Evolutionary conservation across 169 alveolate species (phyloP).

Genomic region (Plasmodium reichenowi): DNA sequence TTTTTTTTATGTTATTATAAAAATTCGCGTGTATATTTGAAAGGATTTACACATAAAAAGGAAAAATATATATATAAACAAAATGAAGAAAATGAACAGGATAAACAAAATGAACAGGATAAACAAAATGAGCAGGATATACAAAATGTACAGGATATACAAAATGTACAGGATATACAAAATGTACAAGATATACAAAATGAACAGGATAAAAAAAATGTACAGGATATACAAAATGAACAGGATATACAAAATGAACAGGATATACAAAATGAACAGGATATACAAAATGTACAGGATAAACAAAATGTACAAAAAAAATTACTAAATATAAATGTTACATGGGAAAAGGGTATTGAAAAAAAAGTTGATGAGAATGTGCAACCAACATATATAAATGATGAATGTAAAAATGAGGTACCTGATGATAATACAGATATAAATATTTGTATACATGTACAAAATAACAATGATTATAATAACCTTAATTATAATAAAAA

Average conservation of each 20-base stretch:
- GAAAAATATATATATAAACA: background rate
- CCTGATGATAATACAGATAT: background rate
- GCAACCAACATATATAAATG: background rate
- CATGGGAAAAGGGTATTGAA: background rate
- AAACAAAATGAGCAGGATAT: background rate
- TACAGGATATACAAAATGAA: too few relatives aligned
- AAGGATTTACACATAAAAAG: background rate
- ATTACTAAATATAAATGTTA: background rate
- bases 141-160: too few relatives aligned
- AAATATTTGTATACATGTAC: background rate
- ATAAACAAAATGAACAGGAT: too few relatives aligned
- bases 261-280: background rate
- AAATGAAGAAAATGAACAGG: background rate
- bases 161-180: too few relatives aligned
- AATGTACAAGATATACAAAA: too few relatives aligned
- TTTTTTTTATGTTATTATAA: slow-evolving; percentile 29
- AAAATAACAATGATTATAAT: background rate
- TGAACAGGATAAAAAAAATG: too few relatives aligned
- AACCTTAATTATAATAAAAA: background rate
- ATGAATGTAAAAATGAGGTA: background rate
- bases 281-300: background rate
- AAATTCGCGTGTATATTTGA: slow-evolving; percentile 15
- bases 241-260: too few relatives aligned
- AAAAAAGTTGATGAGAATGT: background rate
- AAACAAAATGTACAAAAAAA: background rate